Conservation (phyloP, 2,329 filamentous ascomycete genomes). For the Talaromyces verruculosus region DNA sequence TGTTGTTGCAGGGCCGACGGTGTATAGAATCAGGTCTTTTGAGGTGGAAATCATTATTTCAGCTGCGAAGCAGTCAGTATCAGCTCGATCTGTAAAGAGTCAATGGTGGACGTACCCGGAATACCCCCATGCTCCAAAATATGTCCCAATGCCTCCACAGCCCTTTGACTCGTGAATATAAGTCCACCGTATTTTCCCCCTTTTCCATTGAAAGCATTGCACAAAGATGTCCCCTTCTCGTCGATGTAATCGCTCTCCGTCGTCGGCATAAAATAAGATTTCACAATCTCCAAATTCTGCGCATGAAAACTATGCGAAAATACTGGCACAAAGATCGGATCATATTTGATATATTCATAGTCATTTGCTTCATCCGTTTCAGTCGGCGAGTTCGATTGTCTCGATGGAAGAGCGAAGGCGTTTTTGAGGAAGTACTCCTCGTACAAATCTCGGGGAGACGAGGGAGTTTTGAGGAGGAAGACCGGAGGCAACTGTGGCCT, state of each 20-base stretch:
- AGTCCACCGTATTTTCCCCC: conserved; percentile 45
- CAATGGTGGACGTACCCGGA: conserved; percentile 27
- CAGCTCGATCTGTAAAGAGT: background rate
- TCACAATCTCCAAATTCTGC: conserved; percentile 37
- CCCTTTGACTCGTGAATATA: conserved; percentile 52
- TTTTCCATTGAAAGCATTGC: conserved; percentile 16
- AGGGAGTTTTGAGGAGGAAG: conserved; percentile 51
- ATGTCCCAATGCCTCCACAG: conserved; percentile 46
- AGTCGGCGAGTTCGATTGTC: background rate
- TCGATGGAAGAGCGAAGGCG: conserved; percentile 4
- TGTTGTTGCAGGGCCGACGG: conserved; percentile 53
- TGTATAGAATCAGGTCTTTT: conserved; percentile 41
- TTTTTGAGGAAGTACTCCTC: conserved; percentile 44
- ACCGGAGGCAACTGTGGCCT: conserved; percentile 33
- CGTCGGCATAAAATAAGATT: conserved; percentile 33
- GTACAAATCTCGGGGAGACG: conserved; percentile 46
- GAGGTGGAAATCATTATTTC: conserved; percentile 26
- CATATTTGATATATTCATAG: conserved; percentile 27
- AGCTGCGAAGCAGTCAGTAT: conserved; percentile 1
- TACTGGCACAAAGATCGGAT: conserved; percentile 47
- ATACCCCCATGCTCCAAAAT: conserved; percentile 12
- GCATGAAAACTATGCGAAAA: conserved; percentile 46
- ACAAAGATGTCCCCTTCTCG: background rate
- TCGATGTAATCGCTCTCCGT: background rate
- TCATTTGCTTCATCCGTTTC: background rate